Conservation (phyloP, 371 early-diverging fungal species). For the Mucor ambiguus region DNA sequence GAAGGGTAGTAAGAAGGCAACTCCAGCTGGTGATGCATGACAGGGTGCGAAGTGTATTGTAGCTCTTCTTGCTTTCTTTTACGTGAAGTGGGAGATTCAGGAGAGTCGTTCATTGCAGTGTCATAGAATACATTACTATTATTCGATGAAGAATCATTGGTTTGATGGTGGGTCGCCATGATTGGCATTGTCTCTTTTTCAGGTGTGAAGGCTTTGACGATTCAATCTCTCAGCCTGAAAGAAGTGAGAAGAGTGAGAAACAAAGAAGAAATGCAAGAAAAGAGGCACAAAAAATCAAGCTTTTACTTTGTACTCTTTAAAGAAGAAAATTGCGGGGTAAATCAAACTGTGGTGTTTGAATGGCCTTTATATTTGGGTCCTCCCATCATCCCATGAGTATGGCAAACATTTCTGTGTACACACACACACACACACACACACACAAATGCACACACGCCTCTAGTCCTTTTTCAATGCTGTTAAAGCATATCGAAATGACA, state of each 20-base stretch:
- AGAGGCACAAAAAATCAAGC: slow-evolving; percentile 9
- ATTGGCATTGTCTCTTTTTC: slow-evolving; percentile 13
- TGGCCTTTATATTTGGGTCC: slow-evolving; percentile 1
- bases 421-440: not conserved
- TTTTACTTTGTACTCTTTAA: slow-evolving; percentile 4
- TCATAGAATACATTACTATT: slow-evolving; percentile 9
- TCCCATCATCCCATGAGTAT: slow-evolving; percentile 14
- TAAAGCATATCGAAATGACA: not conserved
- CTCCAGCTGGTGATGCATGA: not conserved
- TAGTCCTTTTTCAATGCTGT: not conserved
- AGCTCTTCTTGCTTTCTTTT: slow-evolving; percentile 11
- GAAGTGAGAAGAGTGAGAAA: not conserved
- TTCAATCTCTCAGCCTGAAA: not conserved
- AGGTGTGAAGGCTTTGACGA: not conserved
- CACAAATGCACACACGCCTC: not conserved
- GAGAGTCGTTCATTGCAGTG: slow-evolving; percentile 7
- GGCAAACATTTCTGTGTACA: slow-evolving; percentile 10
- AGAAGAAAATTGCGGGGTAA: slow-evolving; percentile 22
- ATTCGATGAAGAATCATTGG: slow-evolving; percentile 3
- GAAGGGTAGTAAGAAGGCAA: not conserved
- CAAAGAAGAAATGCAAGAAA: slow-evolving; percentile 7
- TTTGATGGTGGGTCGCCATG: slow-evolving; percentile 17
- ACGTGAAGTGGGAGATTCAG: slow-evolving; percentile 12
- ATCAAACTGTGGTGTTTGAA: slow-evolving; percentile 13
- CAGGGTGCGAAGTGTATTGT: not conserved